Base-by-base conservation (phyloP, 345 rosid genomes). In the Ailanthus altissimus region DNA sequence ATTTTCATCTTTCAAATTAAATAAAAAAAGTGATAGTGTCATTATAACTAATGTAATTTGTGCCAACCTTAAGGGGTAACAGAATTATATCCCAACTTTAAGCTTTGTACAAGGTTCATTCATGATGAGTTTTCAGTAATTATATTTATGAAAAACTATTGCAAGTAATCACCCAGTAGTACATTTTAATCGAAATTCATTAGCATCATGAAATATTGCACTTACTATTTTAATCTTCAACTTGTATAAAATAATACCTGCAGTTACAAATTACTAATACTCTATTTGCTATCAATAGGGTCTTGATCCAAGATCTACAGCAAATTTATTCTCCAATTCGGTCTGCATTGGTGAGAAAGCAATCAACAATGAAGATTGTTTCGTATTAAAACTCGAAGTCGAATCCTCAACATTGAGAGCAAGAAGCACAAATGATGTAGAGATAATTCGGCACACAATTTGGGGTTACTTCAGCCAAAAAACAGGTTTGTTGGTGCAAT, bases 391-490 rank as follows among this genome's bases (percentile, higher is more conserved):
- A 75, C 86, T 93, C 0, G 98, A 93, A 78, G 89, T 93, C 0
- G 97, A 88, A 62, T 63, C 92, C 21, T 80, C 92, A 0, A 76
- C 88, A 0, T 81, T 93, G 4, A 81, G 84, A 77, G 88, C 90
- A 8, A 85, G 97, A 83, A 92, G 98, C 81, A 84, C 88, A 62
- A 83, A 83, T 86, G 90, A 83, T 32, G 89, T 90, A 16, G 95
- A 93, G 77, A 92, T 93, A 73, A 88, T 92, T 38, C 67, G 91
- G 56, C 98, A 92, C 91, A 89, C 97, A 0, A 77, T 96, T 2
- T 91, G 94, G 98, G 99, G 99, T 15, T 87, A 88, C 81, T 96
- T 96, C 79, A 91, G 98, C 84, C 99, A 96, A 58, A 89, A 87
- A 86, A 93, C 97, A 26, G 99, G 99, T 40, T 88, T 96, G 49